Conservation (phyloP, 164 flowering plant species). For the Houttuynia cordata region DNA sequence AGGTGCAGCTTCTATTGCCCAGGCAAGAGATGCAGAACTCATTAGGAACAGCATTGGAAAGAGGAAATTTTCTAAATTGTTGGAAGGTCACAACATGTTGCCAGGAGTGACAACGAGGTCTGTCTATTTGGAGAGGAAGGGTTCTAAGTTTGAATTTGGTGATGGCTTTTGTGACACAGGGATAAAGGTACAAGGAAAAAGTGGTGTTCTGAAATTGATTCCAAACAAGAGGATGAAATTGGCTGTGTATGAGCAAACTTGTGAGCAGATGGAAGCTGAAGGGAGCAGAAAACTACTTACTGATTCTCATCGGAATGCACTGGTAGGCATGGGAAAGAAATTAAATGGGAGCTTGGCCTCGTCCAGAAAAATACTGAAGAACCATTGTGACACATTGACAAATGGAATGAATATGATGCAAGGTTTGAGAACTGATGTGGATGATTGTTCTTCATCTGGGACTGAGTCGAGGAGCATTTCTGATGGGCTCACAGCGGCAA, state of each 20-base stretch:
- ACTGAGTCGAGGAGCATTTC: neutral
- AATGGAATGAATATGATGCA: neutral
- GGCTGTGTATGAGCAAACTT: slow-evolving; percentile 16
- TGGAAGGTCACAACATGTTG: slow-evolving; percentile 11
- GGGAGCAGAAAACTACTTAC: slow-evolving; percentile 16
- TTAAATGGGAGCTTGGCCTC: neutral
- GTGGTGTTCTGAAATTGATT: slow-evolving; percentile 75
- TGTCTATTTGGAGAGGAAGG: slow-evolving; percentile 16
- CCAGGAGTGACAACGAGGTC: slow-evolving; percentile 12
- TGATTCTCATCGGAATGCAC: neutral
- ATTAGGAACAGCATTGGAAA: slow-evolving; percentile 24
- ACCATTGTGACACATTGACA: neutral
- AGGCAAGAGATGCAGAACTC: slow-evolving; percentile 22
- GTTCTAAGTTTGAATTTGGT: slow-evolving; percentile 25
- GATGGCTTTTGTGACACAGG: slow-evolving; percentile 32
- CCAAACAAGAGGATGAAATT: slow-evolving; percentile 40
- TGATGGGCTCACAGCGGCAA: neutral
- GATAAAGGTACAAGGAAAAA: slow-evolving; percentile 67
- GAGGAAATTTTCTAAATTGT: slow-evolving; percentile 24
- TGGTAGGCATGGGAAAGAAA: neutral
- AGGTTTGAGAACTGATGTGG: neutral
- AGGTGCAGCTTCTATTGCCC: slow-evolving; percentile 12
- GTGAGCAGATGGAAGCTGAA: slow-evolving; percentile 14
- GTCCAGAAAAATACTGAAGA: neutral
- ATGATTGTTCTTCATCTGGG: neutral